These are phyloP conservation scores for Malbranchea cinnamomea DNA, from an alignment of 2,329 filamentous ascomycete genomes.

Conservation along the genomic window DNA sequence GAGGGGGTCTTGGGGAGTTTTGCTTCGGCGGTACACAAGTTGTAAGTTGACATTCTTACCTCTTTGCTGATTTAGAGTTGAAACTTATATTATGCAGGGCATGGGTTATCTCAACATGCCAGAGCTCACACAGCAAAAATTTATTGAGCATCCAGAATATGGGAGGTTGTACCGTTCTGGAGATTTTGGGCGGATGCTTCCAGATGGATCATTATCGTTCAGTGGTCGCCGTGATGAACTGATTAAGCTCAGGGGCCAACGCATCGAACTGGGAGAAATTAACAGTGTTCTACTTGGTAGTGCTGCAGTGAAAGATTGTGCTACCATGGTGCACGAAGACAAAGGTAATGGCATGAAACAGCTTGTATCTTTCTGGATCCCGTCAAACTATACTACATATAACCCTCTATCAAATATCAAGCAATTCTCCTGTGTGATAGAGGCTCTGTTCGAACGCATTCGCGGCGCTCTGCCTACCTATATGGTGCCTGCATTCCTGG, in stretches of 20 bases:
- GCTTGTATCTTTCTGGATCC: constrained; percentile 57
- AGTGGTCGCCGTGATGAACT: constrained; percentile 62
- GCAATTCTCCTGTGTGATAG: constrained; percentile 14
- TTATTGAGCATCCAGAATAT: constrained; percentile 51
- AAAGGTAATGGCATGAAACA: constrained; percentile 31
- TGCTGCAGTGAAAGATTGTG: constrained; percentile 42
- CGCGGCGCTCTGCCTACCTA: constrained; percentile 49
- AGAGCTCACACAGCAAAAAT: constrained; percentile 47
- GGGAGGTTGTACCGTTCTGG: constrained; percentile 71
- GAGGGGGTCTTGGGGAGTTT: constrained; percentile 64
- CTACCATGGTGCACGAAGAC: constrained; percentile 43
- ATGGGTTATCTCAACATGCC: constrained; percentile 57
- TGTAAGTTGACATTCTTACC: constrained; percentile 23
- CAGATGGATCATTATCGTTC: constrained; percentile 61
- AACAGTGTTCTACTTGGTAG: constrained; percentile 44
- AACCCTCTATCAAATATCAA: neutral
- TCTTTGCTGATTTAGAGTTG: neutral
- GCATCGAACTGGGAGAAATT: constrained; percentile 67
- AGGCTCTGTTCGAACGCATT: constrained; percentile 40
- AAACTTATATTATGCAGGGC: constrained; percentile 19
- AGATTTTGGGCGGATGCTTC: constrained; percentile 64
- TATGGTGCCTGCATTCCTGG: constrained; percentile 62
- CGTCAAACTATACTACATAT: constrained; percentile 14
- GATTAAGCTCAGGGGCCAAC: constrained; percentile 65
- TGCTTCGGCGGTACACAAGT: constrained; percentile 81